phyloP scores from a whole-genome alignment of 768 basidiomycete species.

The Podaxis sp. region DNA sequence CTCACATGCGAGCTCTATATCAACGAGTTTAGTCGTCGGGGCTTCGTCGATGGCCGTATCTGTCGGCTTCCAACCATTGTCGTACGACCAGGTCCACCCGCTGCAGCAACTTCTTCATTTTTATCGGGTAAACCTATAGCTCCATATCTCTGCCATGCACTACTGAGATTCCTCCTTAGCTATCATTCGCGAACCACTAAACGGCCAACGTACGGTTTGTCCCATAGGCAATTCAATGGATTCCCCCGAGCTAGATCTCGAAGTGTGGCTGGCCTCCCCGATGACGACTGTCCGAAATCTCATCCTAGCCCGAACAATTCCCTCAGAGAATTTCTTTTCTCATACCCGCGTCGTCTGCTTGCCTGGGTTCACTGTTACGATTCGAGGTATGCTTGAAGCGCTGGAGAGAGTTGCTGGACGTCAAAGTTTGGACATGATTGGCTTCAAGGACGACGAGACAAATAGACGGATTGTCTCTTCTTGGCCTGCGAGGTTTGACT shows the following conservation, averaged over 20 bases:
- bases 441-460: conserved; percentile 44
- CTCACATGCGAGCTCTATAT: conserved; percentile 54
- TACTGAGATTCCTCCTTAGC: conserved; percentile 24
- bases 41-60: conserved; percentile 59
- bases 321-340: conserved; percentile 36
- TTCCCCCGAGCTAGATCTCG: conserved; percentile 45
- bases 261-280: conserved; percentile 51
- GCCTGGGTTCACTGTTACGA: conserved; percentile 59
- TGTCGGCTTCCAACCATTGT: conserved; percentile 61
- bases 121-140: conserved; percentile 42
- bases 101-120: conserved; percentile 56
- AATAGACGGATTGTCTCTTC: conserved; percentile 44
- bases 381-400: conserved; percentile 53
- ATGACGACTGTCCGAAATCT: conserved; percentile 57
- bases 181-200: conserved; percentile 59
- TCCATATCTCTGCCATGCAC: not conserved
- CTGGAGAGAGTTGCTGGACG: conserved; percentile 50
- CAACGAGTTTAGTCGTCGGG: conserved; percentile 62
- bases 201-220: conserved; percentile 49
- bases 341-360: conserved; percentile 57
- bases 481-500: conserved; percentile 50
- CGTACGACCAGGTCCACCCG: conserved; percentile 54
- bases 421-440: conserved; percentile 44
- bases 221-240: conserved; percentile 48
- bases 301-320: conserved; percentile 44